Evolutionary conservation across 495 filamentous ascomycete genomes (phyloP), one percentile per base, ranked within the genome.

Genomic region (Aspergillus ellipticus): DNA sequence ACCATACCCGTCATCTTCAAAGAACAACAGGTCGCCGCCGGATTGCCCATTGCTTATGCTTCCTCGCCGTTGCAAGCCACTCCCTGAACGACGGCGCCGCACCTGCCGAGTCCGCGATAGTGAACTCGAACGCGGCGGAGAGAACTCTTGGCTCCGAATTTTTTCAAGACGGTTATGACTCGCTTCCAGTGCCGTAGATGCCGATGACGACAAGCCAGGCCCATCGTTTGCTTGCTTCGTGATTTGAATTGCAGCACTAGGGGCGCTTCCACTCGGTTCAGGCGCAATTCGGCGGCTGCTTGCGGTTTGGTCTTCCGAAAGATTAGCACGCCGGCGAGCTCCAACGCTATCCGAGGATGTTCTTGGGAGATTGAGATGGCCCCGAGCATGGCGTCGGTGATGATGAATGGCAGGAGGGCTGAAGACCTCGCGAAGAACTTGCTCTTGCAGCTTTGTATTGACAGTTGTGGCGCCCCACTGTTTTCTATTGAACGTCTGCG

Each of bases 401-500:
- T 78, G 82, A 66, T 87, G 83, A 51, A 96, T 86, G 2, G 87
- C 83, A 50, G 92, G 87, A 28, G 90, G 90, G 39, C 89, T 79
- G 69, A 98, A 98, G 0, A 96, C 94, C 66, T 97, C 94, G 53
- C 92, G 85, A 51, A 98, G 85, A 17, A 98, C 93, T 66, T 96
- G 89, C 62, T 96, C 92, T 45, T 92, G 85, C 17, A 98, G 73
- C 56, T 85, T 85, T 53, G 85, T 86, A 65, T 98, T 98, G 19
- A 97, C 89, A 17, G 85, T 93, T 2, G 94, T 98, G n/a, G 91
- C 90, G 11, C 94, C 94, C 95, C 91, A 97, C 68, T 89, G 75
- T 42, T 75, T 59, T 37, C 43, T 59, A 1, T 49, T 59, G 7
- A 59, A 33, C 4, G 46, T 17, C 15, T 53, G 57, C 13, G 24